Percentiles rank a stretch among this genome's conserved stretches.
Evolutionary conservation across 164 flowering plant species (phyloP).

Genomic region (Magnolia officinalis): DNA sequence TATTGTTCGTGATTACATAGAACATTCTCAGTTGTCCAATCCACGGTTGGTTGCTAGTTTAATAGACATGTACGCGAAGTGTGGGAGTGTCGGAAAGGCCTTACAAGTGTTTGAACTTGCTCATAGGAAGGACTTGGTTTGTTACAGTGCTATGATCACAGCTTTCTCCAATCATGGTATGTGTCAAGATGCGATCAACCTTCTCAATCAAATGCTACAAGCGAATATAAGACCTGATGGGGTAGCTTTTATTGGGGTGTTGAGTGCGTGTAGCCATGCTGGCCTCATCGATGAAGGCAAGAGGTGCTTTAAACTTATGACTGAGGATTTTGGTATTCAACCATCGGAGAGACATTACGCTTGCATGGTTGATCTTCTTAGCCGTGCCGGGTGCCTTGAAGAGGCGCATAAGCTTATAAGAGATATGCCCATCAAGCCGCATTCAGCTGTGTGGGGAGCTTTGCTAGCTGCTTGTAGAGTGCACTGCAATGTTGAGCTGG

Average conservation of each 20-base stretch:
- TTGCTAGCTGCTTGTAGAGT: constrained; percentile 42
- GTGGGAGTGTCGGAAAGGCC: constrained; percentile 34
- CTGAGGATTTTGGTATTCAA: constrained; percentile 23
- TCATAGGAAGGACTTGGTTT: constrained; percentile 28
- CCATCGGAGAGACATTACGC: constrained; percentile 39
- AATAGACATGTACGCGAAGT: constrained; percentile 40
- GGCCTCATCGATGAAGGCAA: constrained; percentile 38
- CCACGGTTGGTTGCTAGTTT: constrained; percentile 26
- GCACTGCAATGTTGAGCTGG: constrained; percentile 29
- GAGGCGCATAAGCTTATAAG: constrained; percentile 30
- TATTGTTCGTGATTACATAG: constrained; percentile 13
- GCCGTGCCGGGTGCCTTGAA: constrained; percentile 34
- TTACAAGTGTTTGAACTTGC: constrained; percentile 28
- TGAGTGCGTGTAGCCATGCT: constrained; percentile 45
- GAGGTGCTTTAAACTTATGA: constrained; percentile 34
- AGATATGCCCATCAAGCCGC: constrained; percentile 32
- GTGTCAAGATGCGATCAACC: constrained; percentile 28
- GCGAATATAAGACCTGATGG: constrained; percentile 34
- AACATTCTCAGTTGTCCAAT: constrained; percentile 17
- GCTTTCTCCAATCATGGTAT: constrained; percentile 43
- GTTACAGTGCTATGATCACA: constrained; percentile 41
- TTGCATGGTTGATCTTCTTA: constrained; percentile 43
- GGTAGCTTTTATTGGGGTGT: constrained; percentile 34
- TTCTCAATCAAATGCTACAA: constrained; percentile 30
- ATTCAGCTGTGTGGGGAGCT: constrained; percentile 38